Evolutionary conservation across 257 asterid species (phyloP), one percentile per base, ranked within the genome.

Genomic region (Nicotiana attenuata): DNA sequence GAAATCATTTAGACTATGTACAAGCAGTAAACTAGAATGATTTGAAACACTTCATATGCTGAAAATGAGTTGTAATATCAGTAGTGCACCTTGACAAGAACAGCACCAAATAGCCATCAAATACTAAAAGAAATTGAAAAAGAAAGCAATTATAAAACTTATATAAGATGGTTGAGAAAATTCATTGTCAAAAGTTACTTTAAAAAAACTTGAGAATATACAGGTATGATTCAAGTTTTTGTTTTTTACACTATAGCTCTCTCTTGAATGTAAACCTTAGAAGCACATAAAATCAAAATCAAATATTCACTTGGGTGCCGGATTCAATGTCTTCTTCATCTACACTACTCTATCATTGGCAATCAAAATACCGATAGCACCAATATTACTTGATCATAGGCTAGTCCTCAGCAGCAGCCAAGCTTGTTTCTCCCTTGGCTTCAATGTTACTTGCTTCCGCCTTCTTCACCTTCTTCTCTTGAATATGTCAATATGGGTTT

Each of bases 401-500:
- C 20, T 17, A 50, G 85, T 81, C 82, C 76, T 53, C 61, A 45
- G 80, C 71, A 82, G 63, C 81, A 69, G 16, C 78, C 65, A 7
- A 64, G 55, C 78, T 77, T 50, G 78, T 61, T 15, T 50, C 71
- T 83, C 65, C 41, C 66, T 85, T 67, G 63, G 38, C 52, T 55
- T 26, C 64, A 26, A 29, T 69, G 59, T 65, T 38, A 52, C 69
- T 67, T 24, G 57, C 63, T 2, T 29, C 67, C 14, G 77, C 35
- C 69, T 67, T 76, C 73, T 16, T 33, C 9, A 20, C 78, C 71
- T 86, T 87, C 52, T 65, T 80, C 82, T 64, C 93, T 88, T 0
- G 86, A 87, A 66, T 87, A 87, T 41, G 81, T 84, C 83, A 83
- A 6, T 3, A 88, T 19, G 73, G 61, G 75, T 60, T n/a, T 57